Evolutionary conservation across 192 early-diverging fungal genomes (phyloP).

Genomic region (Coemansia sp.): DNA sequence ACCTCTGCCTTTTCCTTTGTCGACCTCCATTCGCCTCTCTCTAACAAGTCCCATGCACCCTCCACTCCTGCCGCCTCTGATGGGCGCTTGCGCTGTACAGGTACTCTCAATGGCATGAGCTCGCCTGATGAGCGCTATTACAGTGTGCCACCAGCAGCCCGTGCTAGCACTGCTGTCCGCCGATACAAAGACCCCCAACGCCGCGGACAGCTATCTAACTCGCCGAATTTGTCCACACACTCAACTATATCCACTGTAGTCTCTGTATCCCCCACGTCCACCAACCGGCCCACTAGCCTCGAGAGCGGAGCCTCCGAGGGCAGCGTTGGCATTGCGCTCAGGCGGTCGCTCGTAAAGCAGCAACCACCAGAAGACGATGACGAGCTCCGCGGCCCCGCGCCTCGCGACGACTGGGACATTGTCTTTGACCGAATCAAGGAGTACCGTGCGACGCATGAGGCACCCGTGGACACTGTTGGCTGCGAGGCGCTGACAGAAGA

Average conservation of each 20-base stretch:
- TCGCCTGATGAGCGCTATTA: not conserved
- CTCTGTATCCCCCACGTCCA: constrained; percentile 12
- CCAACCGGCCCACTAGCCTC: constrained; percentile 28
- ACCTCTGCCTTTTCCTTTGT: constrained; percentile 29
- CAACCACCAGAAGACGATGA: constrained; percentile 26
- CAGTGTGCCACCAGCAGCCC: not conserved
- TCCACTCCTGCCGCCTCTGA: constrained; percentile 1
- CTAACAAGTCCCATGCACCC: constrained; percentile 11
- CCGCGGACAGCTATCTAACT: constrained; percentile 25
- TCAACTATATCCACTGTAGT: constrained; percentile 49
- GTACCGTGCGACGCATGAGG: constrained; percentile 61
- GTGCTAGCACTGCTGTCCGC: not conserved
- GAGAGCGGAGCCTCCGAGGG: constrained; percentile 22
- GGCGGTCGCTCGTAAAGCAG: constrained; percentile 17
- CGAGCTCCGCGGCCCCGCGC: constrained; percentile 38
- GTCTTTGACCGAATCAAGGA: constrained; percentile 64
- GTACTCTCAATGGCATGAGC: constrained; percentile 12
- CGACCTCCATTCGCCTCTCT: constrained; percentile 20
- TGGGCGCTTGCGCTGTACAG: constrained; percentile 24
- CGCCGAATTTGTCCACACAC: constrained; percentile 21
- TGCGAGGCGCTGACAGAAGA: constrained; percentile 70
- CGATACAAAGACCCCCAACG: not conserved
- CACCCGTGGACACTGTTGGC: constrained; percentile 88
- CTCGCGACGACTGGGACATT: constrained; percentile 61
- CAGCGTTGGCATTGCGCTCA: constrained; percentile 3